Evolutionary conservation across 176 grass and related monocot genomes (phyloP), one percentile per base, ranked within the genome.

Genomic region (Phoenix dactylifera): DNA sequence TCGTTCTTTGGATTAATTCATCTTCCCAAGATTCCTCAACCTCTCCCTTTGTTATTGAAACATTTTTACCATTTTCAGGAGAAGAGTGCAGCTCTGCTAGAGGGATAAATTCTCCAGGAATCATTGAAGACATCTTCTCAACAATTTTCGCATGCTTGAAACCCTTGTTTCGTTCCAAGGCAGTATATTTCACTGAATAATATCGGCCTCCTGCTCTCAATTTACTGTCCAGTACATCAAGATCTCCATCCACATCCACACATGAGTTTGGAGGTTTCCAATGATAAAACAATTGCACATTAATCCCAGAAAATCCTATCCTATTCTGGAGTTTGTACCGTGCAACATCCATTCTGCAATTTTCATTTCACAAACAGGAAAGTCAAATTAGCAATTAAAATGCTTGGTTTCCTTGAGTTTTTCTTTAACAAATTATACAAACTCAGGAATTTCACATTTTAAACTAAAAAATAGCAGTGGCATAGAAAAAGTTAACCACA

Each of bases 11-110:
- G 75, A 96, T 83, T 71, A 96, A 52, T 83, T 96, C 92, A 78
- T 96, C 92, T 75, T 90, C 87, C 92, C 92, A 96, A 30, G 92
- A 96, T 70, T 90, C 92, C 72, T 96, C 86, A 52, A 82, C 39
- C 28, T 88, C 80, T 7, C 71, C 78, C 67, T 71, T 67, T 49
- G 16, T 59, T 14, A 44, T 44, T 44, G 35, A 44, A 44, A 44
- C 35, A n/a, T 59, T 65, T 7, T 51, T 59, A 63, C 22, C 75
- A 65, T 76, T 82, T 54, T 62, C 80, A 72, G 70, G 16, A 51
- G 62, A 60, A 52, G 76, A 72, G 51, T 74, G 60, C 54, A 62
- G 30, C 49, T 82, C 74, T 50, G 81, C 30, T 9, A 68, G 65
- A 50, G 92, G 83, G 25, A 90, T 71, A 85, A 79, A 96, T 67